Evolutionary conservation across 176 grass and related monocot genomes (phyloP), one percentile per base, ranked within the genome.

Genomic region (Ananas comosus): DNA sequence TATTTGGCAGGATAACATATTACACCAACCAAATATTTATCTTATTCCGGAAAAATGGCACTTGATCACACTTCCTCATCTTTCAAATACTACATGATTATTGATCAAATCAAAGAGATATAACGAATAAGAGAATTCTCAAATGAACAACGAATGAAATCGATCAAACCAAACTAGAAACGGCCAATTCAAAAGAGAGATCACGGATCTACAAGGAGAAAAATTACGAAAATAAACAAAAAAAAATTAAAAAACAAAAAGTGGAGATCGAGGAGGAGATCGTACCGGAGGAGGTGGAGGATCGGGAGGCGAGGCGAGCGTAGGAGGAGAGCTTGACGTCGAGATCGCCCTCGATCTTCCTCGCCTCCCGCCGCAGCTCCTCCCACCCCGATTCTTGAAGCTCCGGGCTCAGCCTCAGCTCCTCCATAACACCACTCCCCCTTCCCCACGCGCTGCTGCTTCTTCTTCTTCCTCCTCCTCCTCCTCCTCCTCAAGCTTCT

Each of bases 321-420:
- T 99, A 93, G 63, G 89, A 91, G 82, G 94, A 99, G 61, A 99
- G 94, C 87, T 87, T 90, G 63, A 90, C 89, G 64, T 99, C 94
- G 69, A 93, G 94, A 78, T 99, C 94, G 13, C 94, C 89, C 78
- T 93, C 89, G 74, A 99, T 83, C 89, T 99, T 99, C 9, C 94
- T 86, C 57, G 94, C 87, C 80, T 99, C 94, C 77, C 80, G 80
- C 27, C 94, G 82, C 72, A 99, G 83, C 68, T 90, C 89, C 84
- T 99, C 94, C 94, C 94, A 99, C 53, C 56, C 56, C 16, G 56
- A 61, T 10, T 61, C 56, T 10, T 61, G 56, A 19, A 61, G 56
- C 17, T 19, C 21, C 56, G 56, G 56, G n/a, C 56, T 19, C 56
- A 61, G 16, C 7, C 56, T 19, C 17, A 61, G 3, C 21, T 61